Evolutionary conservation across 441 rosid genomes (phyloP).

Genomic region (Aquilaria agallochum): DNA sequence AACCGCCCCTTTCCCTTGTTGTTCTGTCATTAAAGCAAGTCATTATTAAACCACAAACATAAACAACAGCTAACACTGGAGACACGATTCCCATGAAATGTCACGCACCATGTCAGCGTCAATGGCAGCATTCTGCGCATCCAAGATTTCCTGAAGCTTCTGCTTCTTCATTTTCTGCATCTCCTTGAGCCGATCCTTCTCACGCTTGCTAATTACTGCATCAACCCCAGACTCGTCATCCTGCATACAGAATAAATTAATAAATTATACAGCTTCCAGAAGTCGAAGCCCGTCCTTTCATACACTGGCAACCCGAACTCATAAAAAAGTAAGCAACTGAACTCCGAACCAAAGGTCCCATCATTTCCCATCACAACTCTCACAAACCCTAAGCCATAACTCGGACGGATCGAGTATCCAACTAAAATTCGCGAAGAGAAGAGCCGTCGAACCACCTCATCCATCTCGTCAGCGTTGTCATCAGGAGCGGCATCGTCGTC

Average conservation of each 20-base stretch:
- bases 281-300: constrained; percentile 1
- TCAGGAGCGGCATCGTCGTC: constrained; percentile 38
- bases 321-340: not conserved
- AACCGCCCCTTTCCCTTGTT: constrained; percentile 85
- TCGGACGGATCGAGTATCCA: not conserved
- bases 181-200: constrained; percentile 79
- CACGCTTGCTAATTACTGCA: constrained; percentile 72
- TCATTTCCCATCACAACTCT: not conserved
- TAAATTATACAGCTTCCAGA: not conserved
- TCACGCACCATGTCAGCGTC: constrained; percentile 86
- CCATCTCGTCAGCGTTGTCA: constrained; percentile 41
- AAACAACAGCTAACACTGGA: not conserved
- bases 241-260: constrained; percentile 26
- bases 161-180: constrained; percentile 89
- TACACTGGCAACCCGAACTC: no score
- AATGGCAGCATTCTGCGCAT: constrained; percentile 86
- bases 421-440: not conserved
- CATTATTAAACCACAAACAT: constrained; percentile 9
- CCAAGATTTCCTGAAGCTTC: constrained; percentile 91
- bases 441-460: constrained; percentile 33
- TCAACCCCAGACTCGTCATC: constrained; percentile 38
- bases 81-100: not conserved
- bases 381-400: constrained; percentile 6
- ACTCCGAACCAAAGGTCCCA: constrained; percentile 7
- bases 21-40: constrained; percentile 45